Evolutionary conservation across 768 basidiomycete species (phyloP), one percentile per base, ranked within the genome.

Genomic region (Sporobolomyces phaffii): DNA sequence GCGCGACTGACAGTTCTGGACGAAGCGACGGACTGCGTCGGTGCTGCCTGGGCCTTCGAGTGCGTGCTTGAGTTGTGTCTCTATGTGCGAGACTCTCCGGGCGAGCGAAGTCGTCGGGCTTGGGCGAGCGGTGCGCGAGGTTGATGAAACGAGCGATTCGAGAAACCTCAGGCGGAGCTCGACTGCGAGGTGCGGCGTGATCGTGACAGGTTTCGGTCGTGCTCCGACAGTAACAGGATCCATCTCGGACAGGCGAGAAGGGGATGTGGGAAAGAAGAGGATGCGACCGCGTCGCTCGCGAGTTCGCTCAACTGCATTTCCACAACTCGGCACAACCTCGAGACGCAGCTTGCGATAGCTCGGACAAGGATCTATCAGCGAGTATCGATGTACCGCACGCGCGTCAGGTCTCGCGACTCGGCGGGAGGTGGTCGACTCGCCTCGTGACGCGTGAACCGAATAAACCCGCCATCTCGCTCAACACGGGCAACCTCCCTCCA

Each of bases 81-180:
- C n/a, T 20, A 72, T 45, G 11, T 29, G 38, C 5, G 53, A 36
- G 3, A 58, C 50, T 11, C 69, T 58, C 5, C 72, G 36, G 0
- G 72, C 47, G 50, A 74, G 28, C 2, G 68, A 59, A 24, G 41
- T 24, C 29, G 31, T 22, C 13, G 44, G 5, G 52, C 7, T 36
- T 26, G 34, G 13, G 41, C n/a, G 0, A 62, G 18, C 22, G 31
- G 1, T 1, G 38, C 5, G 13, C 24, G 5, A 1, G 68, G 29
- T 9, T 33, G 13, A 20, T 47, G 40, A 29, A 52, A 74, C 49
- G 44, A 74, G 66, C 2, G 62, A 38, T 48, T 74, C 73, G 64
- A 74, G 69, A 59, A 72, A 68, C 29, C 69, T 56, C 26, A 74
- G 45, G 31, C 73, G 71, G 15, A 74, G 72, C 47, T 65, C 64